These are phyloP conservation scores for Hygrocybe coccinea DNA, from an alignment of 768 basidiomycete species.

Conservation along the genomic window DNA sequence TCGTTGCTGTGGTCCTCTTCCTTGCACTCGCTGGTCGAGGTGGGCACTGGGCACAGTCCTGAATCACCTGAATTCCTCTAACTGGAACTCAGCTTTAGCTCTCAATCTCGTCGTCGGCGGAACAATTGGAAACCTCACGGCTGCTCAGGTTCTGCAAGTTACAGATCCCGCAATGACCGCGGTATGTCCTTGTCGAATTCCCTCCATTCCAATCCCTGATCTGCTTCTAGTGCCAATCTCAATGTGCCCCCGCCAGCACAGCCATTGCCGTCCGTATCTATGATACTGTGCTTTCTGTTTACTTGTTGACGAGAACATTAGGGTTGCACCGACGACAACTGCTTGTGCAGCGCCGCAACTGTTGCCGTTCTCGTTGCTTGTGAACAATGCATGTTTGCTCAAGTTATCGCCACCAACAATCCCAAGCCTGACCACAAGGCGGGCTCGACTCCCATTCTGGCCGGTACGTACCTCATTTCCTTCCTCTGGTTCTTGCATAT, in stretches of 20 bases:
- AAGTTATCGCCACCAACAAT: conserved; percentile 47
- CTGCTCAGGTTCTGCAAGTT: conserved; percentile 1
- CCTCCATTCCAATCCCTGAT: not conserved
- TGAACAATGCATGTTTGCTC: conserved; percentile 64
- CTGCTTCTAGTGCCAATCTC: conserved; percentile 1
- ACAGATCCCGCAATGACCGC: not conserved
- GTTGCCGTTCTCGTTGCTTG: conserved; percentile 44
- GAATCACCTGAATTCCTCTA: not conserved
- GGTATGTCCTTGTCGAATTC: not conserved
- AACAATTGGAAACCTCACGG: conserved; percentile 4
- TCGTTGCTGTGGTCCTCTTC: conserved; percentile 1
- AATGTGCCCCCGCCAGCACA: not conserved
- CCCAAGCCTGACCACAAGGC: conserved; percentile 47
- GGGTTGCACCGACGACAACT: conserved; percentile 35
- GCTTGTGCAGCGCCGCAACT: conserved; percentile 49
- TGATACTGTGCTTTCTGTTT: conserved; percentile 12
- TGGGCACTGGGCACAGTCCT: not conserved
- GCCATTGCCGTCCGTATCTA: conserved; percentile 20
- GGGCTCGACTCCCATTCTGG: conserved; percentile 56
- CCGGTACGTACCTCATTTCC: conserved; percentile 34
- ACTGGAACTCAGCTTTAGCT: conserved; percentile 6
- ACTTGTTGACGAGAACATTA: not conserved
- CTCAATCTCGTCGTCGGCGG: conserved; percentile 7
- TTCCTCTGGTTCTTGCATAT: conserved; percentile 9
- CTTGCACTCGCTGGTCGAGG: conserved; percentile 15